A percentile compares a stretch with the other conserved stretches of the same genome.
phyloP scores from a whole-genome alignment of 495 filamentous ascomycete genomes.

The Lasiosphaeria miniovina region DNA sequence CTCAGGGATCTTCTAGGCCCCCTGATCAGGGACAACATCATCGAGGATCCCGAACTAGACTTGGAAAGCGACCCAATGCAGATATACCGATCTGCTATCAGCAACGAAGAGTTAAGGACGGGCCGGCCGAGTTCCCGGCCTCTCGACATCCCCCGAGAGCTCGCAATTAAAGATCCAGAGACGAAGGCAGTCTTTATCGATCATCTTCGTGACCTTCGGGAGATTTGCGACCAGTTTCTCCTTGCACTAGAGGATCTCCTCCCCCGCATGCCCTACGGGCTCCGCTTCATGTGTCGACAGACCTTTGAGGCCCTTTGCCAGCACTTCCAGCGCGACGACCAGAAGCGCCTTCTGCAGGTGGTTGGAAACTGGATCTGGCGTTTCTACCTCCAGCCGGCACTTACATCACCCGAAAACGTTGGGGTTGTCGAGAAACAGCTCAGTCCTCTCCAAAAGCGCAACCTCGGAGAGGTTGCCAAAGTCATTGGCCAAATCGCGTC shows the following conservation, averaged over 20 bases:
- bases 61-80: constrained; percentile 97
- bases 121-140: constrained; percentile 75
- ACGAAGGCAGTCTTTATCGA: constrained; percentile 89
- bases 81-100: constrained; percentile 91
- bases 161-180: constrained; percentile 90
- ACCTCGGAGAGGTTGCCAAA: constrained; percentile 86
- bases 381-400: constrained; percentile 85
- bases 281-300: constrained; percentile 84
- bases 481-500: constrained; percentile 82
- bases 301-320: constrained; percentile 73
- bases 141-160: constrained; percentile 79
- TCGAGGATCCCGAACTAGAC: constrained; percentile 86
- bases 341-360: constrained; percentile 73
- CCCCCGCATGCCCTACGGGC: constrained; percentile 86
- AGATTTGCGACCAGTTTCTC: constrained; percentile 90
- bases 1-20: constrained; percentile 79
- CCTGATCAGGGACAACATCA: constrained; percentile 80
- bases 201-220: constrained; percentile 87
- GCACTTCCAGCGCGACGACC: constrained; percentile 76
- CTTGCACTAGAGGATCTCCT: constrained; percentile 74
- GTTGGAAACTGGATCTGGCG: constrained; percentile 90
- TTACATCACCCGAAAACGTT: constrained; percentile 81
- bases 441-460: constrained; percentile 88
- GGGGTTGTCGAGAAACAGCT: constrained; percentile 85
- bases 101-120: constrained; percentile 93